Conservation (phyloP, 2,329 filamentous ascomycete species). For the Incumbomyces delicatus region DNA sequence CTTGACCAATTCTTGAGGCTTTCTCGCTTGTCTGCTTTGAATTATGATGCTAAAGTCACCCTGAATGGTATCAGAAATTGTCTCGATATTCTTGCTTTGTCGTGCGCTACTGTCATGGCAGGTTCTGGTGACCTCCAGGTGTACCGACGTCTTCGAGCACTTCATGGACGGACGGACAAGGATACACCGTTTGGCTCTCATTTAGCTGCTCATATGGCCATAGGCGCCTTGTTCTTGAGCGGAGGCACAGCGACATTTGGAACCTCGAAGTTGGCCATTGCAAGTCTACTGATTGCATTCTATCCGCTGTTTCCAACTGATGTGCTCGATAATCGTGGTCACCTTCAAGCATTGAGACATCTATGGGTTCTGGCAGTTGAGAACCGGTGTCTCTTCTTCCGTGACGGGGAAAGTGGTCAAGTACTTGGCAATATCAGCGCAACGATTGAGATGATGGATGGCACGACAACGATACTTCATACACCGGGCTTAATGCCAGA, state of each 20-base stretch:
- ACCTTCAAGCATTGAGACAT: conserved; percentile 91
- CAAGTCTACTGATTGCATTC: conserved; percentile 77
- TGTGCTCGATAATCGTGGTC: conserved; percentile 87
- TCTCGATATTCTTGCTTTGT: conserved; percentile 75
- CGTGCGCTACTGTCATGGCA: conserved; percentile 83
- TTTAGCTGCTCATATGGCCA: conserved; percentile 81
- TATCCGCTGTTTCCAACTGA: conserved; percentile 85
- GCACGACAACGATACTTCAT: conserved; percentile 27
- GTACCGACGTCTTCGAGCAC: conserved; percentile 71
- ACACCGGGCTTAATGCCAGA: conserved; percentile 50
- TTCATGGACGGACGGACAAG: conserved; percentile 76
- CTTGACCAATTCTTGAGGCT: conserved; percentile 79
- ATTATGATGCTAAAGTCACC: conserved; percentile 77
- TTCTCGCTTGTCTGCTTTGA: conserved; percentile 50
- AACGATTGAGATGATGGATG: conserved; percentile 49
- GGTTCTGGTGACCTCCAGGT: conserved; percentile 83
- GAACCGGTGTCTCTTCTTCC: conserved; percentile 74
- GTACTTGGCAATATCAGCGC: conserved; percentile 58
- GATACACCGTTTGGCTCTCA: conserved; percentile 90
- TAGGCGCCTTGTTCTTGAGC: conserved; percentile 82
- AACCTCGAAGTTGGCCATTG: conserved; percentile 77
- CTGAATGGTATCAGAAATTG: conserved; percentile 80
- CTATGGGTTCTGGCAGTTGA: conserved; percentile 95
- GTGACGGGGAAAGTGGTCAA: conserved; percentile 77
- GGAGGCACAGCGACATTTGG: conserved; percentile 89